Conservation (phyloP, 495 filamentous ascomycete genomes). For the Aspergillus ellipticus region DNA sequence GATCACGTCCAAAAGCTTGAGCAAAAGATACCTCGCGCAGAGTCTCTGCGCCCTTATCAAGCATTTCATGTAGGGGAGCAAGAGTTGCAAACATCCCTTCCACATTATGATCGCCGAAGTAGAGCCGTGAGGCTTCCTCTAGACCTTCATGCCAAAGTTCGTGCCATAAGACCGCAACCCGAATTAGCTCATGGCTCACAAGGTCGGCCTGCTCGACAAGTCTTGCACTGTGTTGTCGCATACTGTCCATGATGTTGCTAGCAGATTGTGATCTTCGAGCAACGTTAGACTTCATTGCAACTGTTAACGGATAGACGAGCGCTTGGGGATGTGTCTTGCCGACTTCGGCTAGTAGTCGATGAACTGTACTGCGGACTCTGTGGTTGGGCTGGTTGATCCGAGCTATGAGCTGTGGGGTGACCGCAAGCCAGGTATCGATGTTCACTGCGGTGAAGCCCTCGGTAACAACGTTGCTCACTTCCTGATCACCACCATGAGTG, state of each 20-base stretch:
- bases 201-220: constrained; percentile 93
- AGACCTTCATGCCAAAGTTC: constrained; percentile 99
- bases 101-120: constrained; percentile 93
- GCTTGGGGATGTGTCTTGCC: constrained; percentile 93
- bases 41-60: constrained; percentile 87
- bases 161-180: constrained; percentile 96
- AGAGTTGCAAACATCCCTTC: constrained; percentile 95
- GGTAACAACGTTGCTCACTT: constrained; percentile 81
- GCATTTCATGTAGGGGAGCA: constrained; percentile 83
- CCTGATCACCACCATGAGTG: constrained; percentile 78
- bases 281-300: constrained; percentile 91
- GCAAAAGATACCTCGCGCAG: constrained; percentile 93
- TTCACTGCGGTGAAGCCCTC: constrained; percentile 88
- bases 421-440: constrained; percentile 96
- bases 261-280: constrained; percentile 79
- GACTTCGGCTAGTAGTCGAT: constrained; percentile 85
- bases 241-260: constrained; percentile 90
- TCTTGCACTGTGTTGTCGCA: constrained; percentile 91
- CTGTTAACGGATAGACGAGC: constrained; percentile 98
- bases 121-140: constrained; percentile 88
- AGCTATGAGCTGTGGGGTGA: constrained; percentile 95
- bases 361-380: constrained; percentile 80
- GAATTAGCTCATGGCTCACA: constrained; percentile 91
- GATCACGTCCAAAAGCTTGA: constrained; percentile 94
- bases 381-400: constrained; percentile 93